Conservation (phyloP, 805 yeast genomes). For the Sugiyamaella mastotermitis region DNA sequence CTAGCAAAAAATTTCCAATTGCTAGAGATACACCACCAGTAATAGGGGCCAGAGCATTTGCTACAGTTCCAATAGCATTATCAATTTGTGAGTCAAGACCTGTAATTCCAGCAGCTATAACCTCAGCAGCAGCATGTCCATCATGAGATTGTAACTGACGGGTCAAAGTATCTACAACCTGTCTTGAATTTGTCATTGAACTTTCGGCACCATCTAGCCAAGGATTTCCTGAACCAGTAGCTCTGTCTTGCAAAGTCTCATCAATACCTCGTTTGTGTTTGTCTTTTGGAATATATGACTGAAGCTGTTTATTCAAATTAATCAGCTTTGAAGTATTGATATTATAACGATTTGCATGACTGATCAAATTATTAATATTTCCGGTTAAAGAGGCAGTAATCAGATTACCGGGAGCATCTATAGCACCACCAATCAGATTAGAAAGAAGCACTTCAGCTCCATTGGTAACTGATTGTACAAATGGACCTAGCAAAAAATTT, state of each 20-base stretch:
- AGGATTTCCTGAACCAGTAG: neutral
- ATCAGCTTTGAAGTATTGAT: too few species aligned
- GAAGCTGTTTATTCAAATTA: too few species aligned
- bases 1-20: constrained; percentile 9
- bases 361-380: too few species aligned
- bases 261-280: too few species aligned
- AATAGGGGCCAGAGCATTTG: constrained; percentile 10
- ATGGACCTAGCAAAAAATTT: constrained; percentile 12
- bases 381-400: too few species aligned
- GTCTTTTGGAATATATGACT: too few species aligned
- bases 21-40: constrained; percentile 20
- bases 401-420: too few species aligned
- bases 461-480: constrained; percentile 13
- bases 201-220: constrained; percentile 1
- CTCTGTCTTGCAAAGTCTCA: too few species aligned
- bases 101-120: constrained; percentile 19
- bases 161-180: constrained; percentile 3
- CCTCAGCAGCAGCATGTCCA: constrained; percentile 11
- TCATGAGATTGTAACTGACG: constrained; percentile 1
- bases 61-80: constrained; percentile 8
- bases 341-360: too few species aligned
- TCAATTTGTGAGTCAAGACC: constrained; percentile 18
- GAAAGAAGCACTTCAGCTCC: too few species aligned
- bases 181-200: constrained; percentile 5
- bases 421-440: too few species aligned